phyloP scores from a whole-genome alignment of 2,329 filamentous ascomycete genomes.

The Xylariaceae sp. region DNA sequence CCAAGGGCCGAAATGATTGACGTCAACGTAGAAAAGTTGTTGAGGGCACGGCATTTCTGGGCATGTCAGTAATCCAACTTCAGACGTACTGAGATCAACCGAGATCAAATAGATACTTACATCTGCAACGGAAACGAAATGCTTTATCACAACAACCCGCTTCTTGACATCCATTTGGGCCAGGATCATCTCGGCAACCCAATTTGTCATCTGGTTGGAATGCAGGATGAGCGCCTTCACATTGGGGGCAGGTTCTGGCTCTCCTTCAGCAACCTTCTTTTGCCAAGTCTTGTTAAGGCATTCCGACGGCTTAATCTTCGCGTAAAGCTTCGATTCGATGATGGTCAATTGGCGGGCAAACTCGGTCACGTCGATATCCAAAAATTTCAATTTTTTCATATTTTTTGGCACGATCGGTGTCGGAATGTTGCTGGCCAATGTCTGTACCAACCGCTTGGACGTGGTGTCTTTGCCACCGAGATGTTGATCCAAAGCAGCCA shows the following conservation, averaged over 20 bases:
- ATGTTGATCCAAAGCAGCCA: conserved; percentile 84
- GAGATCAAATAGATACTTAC: conserved; percentile 50
- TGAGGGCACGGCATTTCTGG: conserved; percentile 86
- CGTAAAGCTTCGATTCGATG: conserved; percentile 90
- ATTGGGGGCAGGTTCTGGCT: conserved; percentile 83
- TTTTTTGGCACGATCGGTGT: conserved; percentile 94
- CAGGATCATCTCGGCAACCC: conserved; percentile 98
- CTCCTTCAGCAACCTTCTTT: conserved; percentile 80
- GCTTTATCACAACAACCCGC: conserved; percentile 94
- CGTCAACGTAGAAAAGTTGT: conserved; percentile 96
- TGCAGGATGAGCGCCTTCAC: conserved; percentile 95
- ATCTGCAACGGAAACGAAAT: conserved; percentile 94
- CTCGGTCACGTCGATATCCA: conserved; percentile 92
- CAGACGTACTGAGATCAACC: not conserved
- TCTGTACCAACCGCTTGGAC: conserved; percentile 81
- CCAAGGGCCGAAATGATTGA: conserved; percentile 95
- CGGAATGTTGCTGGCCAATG: conserved; percentile 75
- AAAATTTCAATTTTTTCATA: conserved; percentile 98
- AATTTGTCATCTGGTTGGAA: conserved; percentile 98
- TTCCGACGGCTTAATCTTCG: conserved; percentile 92
- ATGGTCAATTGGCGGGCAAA: conserved; percentile 98
- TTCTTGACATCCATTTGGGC: conserved; percentile 93
- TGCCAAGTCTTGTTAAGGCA: conserved; percentile 99
- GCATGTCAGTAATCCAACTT: conserved; percentile 23
- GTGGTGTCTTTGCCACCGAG: conserved; percentile 83